A percentile compares a stretch with the other conserved stretches of the same genome.
Evolutionary conservation across 1,284 basidiomycete genomes (phyloP).

Genomic region (Xerocomus amazonicus): DNA sequence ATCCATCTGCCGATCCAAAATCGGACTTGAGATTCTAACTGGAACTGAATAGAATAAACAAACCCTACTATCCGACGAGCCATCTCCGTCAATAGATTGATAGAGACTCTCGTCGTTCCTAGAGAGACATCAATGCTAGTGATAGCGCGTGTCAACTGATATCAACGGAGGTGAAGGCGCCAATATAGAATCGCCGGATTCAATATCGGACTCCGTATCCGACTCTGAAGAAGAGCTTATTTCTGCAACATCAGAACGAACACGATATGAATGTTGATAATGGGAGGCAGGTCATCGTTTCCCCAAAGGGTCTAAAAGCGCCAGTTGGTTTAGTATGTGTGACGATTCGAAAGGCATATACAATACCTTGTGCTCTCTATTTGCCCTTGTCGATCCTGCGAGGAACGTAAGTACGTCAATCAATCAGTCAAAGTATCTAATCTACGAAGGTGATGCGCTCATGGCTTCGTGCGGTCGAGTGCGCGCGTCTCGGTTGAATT

Average conservation of each 20-base stretch:
- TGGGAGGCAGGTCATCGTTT: too few relatives aligned
- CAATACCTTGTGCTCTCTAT: conserved; percentile 19
- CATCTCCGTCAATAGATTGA: conserved; percentile 16
- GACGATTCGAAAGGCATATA: too few relatives aligned
- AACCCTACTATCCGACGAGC: conserved; percentile 9
- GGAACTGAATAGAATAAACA: not conserved
- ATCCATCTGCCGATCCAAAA: conserved; percentile 20
- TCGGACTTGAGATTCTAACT: not conserved
- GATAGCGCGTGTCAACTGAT: not conserved
- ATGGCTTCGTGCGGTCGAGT: too few relatives aligned
- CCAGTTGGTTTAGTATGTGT: not conserved
- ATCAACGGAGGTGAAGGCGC: conserved; percentile 3
- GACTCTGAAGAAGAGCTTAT: conserved; percentile 6
- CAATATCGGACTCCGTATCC: conserved; percentile 5
- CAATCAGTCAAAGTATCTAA: too few relatives aligned
- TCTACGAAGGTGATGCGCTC: too few relatives aligned
- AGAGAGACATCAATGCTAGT: not conserved
- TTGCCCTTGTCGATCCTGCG: conserved; percentile 23
- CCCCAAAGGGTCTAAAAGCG: conserved; percentile 12
- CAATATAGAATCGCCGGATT: conserved; percentile 4
- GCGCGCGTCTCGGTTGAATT: too few relatives aligned
- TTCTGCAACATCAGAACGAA: not conserved
- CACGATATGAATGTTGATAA: not conserved
- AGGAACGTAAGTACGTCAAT: too few relatives aligned
- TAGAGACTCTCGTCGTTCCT: conserved; percentile 19